Percentiles rank a stretch among this genome's conserved stretches.
These are phyloP conservation scores for Sechiopsis laciniata DNA, from an alignment of 306 rosid species.

Conservation along the genomic window DNA sequence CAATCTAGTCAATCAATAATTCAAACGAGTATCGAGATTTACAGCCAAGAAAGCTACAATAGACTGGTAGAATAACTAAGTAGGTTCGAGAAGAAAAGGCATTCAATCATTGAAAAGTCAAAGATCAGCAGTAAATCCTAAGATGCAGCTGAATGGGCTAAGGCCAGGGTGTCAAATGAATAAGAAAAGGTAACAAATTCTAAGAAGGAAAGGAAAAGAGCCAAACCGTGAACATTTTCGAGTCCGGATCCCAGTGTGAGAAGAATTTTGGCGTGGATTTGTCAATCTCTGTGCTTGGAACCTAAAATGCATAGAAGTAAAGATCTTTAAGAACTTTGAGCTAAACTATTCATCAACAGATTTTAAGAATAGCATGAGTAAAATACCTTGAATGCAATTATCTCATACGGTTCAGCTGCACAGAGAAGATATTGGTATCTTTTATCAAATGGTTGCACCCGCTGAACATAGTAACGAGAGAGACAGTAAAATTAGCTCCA, in stretches of 20 bases:
- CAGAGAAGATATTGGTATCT: conserved; percentile 73
- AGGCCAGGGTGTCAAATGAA: conserved; percentile 4
- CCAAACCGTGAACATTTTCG: conserved; percentile 90
- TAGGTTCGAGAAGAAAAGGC: background rate
- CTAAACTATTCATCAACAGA: background rate
- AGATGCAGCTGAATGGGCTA: background rate
- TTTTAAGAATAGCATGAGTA: background rate
- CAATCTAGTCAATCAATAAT: too few relatives aligned
- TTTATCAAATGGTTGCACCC: conserved; percentile 76
- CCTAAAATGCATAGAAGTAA: conserved; percentile 40
- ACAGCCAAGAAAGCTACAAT: background rate
- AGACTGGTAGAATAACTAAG: background rate
- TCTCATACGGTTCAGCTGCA: conserved; percentile 96
- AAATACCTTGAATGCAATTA: conserved; percentile 79
- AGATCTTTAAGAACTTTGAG: background rate
- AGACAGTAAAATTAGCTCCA: background rate
- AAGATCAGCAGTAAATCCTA: background rate
- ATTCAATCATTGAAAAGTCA: background rate
- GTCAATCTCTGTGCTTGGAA: conserved; percentile 92
- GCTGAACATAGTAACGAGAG: conserved; percentile 31
- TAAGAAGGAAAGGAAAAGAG: conserved; percentile 4
- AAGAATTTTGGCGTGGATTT: conserved; percentile 88
- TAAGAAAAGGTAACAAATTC: background rate
- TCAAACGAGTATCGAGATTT: background rate
- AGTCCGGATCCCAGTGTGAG: conserved; percentile 98